Conservation (phyloP, 495 filamentous ascomycete species). For the Penicillium robsamsonii region DNA sequence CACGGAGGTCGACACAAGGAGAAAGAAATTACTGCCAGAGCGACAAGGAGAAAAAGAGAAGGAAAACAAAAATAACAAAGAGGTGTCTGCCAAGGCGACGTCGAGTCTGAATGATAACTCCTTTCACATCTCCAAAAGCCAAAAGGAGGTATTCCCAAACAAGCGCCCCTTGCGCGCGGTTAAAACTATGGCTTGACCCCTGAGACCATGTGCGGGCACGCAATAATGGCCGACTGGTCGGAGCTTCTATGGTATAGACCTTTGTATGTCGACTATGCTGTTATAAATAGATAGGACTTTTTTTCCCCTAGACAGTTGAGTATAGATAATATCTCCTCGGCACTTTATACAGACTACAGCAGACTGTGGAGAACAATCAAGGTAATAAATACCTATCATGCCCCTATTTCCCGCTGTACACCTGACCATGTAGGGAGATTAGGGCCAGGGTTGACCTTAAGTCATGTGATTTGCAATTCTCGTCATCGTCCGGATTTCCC, state of each 20-base stretch:
- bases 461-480: conserved; percentile 1
- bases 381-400: neutral
- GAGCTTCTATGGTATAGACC: neutral
- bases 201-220: conserved; percentile 11
- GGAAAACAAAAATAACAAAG: conserved; percentile 22
- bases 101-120: conserved; percentile 25
- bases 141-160: conserved; percentile 40
- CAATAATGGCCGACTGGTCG: neutral
- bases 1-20: conserved; percentile 16
- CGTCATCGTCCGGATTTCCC: conserved; percentile 13
- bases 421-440: conserved; percentile 3
- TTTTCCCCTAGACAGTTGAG: neutral
- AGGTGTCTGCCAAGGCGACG: conserved; percentile 7
- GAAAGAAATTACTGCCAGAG: conserved; percentile 37
- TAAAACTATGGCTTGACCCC: conserved; percentile 27
- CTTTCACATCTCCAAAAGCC: conserved; percentile 34
- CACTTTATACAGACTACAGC: neutral
- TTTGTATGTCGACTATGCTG: neutral
- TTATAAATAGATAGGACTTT: neutral
- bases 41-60: conserved; percentile 20
- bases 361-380: neutral
- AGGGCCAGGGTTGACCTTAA: conserved; percentile 18
- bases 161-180: conserved; percentile 48
- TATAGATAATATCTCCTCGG: neutral
- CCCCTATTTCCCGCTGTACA: neutral